Percentiles rank a stretch among this genome's conserved stretches.
Evolutionary conservation across 2,329 filamentous ascomycete genomes (phyloP).

Genomic region (Phaeosphaeriaceae sp.): DNA sequence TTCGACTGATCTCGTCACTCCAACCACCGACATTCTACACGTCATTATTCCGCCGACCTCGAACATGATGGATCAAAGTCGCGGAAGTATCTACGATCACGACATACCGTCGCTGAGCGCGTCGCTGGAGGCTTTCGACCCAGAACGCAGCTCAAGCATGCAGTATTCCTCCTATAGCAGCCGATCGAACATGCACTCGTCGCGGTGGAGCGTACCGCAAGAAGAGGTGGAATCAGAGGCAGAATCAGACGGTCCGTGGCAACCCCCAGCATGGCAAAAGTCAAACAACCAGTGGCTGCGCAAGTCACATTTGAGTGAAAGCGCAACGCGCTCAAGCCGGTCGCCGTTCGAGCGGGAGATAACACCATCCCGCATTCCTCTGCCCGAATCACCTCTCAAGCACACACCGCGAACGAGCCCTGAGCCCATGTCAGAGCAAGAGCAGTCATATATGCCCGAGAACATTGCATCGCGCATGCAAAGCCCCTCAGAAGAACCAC

Average conservation of each 20-base stretch:
- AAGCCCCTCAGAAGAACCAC: constrained; percentile 38
- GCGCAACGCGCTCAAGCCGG: constrained; percentile 47
- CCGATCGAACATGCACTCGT: constrained; percentile 70
- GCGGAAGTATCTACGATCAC: constrained; percentile 46
- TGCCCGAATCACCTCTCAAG: constrained; percentile 67
- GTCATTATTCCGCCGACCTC: constrained; percentile 10
- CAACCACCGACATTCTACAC: constrained; percentile 12
- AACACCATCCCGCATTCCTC: constrained; percentile 65
- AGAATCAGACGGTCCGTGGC: constrained; percentile 65
- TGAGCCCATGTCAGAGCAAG: constrained; percentile 47
- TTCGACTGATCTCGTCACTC: constrained; percentile 15
- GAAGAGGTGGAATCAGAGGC: constrained; percentile 52
- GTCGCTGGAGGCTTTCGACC: constrained; percentile 49
- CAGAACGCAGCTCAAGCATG: constrained; percentile 39
- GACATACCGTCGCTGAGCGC: constrained; percentile 49
- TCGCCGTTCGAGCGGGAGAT: constrained; percentile 66
- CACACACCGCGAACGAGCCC: constrained; percentile 64
- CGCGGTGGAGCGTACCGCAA: constrained; percentile 45
- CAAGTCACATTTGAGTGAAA: constrained; percentile 50
- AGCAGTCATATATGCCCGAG: constrained; percentile 35
- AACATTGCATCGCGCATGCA: constrained; percentile 47
- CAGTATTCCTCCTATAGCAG: constrained; percentile 51
- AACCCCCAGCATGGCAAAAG: constrained; percentile 70
- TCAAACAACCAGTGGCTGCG: constrained; percentile 67
- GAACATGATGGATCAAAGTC: constrained; percentile 40